A percentile compares a stretch with the other conserved stretches of the same genome.
These are phyloP conservation scores for Fusarium mangiferae DNA, from an alignment of 2,329 filamentous ascomycete genomes.

Conservation along the genomic window DNA sequence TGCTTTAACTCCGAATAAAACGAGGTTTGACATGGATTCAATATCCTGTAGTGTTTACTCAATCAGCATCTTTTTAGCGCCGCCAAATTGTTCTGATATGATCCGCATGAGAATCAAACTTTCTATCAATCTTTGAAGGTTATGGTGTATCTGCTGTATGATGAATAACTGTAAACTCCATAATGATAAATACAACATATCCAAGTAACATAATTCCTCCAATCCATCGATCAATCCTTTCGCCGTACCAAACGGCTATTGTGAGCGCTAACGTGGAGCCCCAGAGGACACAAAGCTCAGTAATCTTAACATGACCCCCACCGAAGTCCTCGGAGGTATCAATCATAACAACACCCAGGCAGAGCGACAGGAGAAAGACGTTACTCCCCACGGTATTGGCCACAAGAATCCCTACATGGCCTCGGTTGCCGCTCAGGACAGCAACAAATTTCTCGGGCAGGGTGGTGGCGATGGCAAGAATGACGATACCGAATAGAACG, in stretches of 20 bases:
- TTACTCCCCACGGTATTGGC: neutral
- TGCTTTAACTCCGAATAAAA: too few relatives aligned
- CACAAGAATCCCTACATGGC: neutral
- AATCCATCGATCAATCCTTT: neutral
- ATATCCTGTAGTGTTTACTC: too few relatives aligned
- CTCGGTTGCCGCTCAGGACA: neutral
- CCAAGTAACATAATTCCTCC: neutral
- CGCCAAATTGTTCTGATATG: too few relatives aligned
- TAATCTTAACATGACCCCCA: fast-evolving
- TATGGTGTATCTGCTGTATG: too few relatives aligned
- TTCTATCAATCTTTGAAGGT: too few relatives aligned
- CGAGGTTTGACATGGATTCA: too few relatives aligned
- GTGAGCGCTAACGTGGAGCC: neutral
- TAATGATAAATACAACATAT: neutral
- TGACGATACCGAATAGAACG: neutral
- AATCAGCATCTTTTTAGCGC: too few relatives aligned
- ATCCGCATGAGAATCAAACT: too few relatives aligned
- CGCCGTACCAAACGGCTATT: neutral
- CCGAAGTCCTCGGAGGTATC: neutral
- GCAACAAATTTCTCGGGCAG: neutral
- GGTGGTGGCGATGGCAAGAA: neutral
- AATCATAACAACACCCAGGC: neutral
- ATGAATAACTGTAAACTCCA: neutral
- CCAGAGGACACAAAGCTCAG: neutral
- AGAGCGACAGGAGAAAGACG: neutral